Evolutionary conservation across 371 early-diverging fungal genomes (phyloP), one percentile per base, ranked within the genome.

Genomic region (Rhizopus stolonifer): DNA sequence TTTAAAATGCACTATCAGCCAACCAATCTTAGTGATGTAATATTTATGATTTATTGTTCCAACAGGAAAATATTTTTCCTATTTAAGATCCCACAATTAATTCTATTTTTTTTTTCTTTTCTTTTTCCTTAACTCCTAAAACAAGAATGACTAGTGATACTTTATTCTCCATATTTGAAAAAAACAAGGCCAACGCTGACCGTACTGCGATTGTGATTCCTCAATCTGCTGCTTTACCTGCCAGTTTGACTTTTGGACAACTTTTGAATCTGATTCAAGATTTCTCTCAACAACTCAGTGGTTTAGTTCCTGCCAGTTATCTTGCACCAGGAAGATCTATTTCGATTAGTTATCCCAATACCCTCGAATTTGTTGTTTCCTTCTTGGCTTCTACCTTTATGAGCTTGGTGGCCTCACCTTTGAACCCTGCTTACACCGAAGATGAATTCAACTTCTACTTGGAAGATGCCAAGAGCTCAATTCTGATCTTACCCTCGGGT

Each of bases 361-460:
- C 85, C 0, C 60, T 91, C 4, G 85, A 86, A 55, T 88, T 85
- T 54, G 67, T 83, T 11, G 67, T 85, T 21, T 69, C 83, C 24
- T 92, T 94, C 49, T 70, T 93, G 38, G 90, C 81, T 7, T 74
- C 80, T 5, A 76, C 85, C 1, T 67, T 81, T 5, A 59, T 80
- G 69, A 81, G 88, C 42, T 73, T 83, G 53, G 65, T 85, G 6
- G 81, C 92, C 2, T 85, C 89, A 17, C 94, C 93, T 15, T 74
- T 94, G 40, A 92, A 92, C 55, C 83, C 91, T 11, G 76, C 79
- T 3, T 86, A 89, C 60, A 84, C 84, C 18, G 77, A 77, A 40
- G 79, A 80, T 29, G 93, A 93, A 70, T 78, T 92, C 39, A 82
- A 80, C 43, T 92, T 88, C 62, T 91, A 91, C 52, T 57, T 94